phyloP scores from a whole-genome alignment of 1,139 yeast species.

The Yamadazyma sp. region DNA sequence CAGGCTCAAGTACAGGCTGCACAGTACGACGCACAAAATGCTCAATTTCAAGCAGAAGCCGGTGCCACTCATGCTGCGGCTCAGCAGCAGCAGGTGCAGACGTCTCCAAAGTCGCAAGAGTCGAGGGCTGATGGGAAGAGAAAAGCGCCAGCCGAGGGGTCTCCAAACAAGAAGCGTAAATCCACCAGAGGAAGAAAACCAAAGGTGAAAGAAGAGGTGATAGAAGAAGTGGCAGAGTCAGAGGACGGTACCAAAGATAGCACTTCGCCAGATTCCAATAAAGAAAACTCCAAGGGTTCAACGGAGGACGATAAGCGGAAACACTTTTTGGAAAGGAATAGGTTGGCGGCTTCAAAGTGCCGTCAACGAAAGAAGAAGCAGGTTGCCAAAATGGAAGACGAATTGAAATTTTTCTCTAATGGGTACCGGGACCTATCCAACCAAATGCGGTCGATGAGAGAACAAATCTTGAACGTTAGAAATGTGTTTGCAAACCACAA shows the following conservation, averaged over 20 bases:
- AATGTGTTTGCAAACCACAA: constrained; percentile 38
- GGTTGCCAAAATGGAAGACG: constrained; percentile 79
- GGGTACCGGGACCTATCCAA: constrained; percentile 69
- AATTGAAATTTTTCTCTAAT: constrained; percentile 62
- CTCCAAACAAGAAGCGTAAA: constrained; percentile 5
- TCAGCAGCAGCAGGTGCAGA: background rate
- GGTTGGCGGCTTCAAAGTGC: constrained; percentile 95
- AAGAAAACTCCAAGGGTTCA: constrained; percentile 11
- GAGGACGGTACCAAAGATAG: constrained; percentile 6
- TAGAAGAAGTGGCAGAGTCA: constrained; percentile 5
- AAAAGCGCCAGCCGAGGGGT: background rate
- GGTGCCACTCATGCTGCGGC: constrained; percentile 10
- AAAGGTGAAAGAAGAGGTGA: constrained; percentile 7
- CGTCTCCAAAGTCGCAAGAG: constrained; percentile 3
- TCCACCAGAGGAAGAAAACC: constrained; percentile 9
- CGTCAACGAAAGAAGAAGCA: constrained; percentile 92
- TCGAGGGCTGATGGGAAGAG: constrained; percentile 4
- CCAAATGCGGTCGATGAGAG: constrained; percentile 58
- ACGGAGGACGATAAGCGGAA: constrained; percentile 61
- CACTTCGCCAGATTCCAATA: constrained; percentile 12
- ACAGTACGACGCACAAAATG: constrained; percentile 2
- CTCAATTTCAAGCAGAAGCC: constrained; percentile 10
- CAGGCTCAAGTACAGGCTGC: constrained; percentile 1
- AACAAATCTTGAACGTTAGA: constrained; percentile 56
- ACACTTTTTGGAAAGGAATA: constrained; percentile 82